These are phyloP conservation scores for Xylariaceae sp. DNA, from an alignment of 2,329 filamentous ascomycete genomes.

Conservation along the genomic window DNA sequence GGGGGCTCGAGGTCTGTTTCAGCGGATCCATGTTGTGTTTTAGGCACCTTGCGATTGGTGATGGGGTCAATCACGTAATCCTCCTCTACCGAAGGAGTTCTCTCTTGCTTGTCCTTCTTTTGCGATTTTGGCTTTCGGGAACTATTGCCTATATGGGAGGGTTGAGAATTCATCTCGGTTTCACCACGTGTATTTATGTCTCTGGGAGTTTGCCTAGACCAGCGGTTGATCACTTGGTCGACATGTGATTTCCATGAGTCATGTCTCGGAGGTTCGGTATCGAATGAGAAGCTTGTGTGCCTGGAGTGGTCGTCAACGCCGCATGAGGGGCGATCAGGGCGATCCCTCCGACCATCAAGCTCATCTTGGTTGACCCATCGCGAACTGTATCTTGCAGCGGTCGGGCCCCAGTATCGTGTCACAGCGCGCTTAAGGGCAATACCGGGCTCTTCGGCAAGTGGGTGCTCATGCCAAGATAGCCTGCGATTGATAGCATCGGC, in stretches of 20 bases:
- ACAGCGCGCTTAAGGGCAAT: conserved; percentile 49
- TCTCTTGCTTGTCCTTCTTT: conserved; percentile 2
- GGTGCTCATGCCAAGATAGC: conserved; percentile 53
- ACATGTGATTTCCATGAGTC: conserved; percentile 27
- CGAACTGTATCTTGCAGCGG: conserved; percentile 34
- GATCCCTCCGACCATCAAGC: conserved; percentile 47
- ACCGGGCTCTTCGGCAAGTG: conserved; percentile 43
- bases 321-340: conserved; percentile 1
- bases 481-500: conserved; percentile 52
- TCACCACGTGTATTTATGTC: background rate
- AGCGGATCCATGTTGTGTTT: conserved; percentile 22
- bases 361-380: conserved; percentile 46
- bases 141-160: background rate
- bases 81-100: conserved; percentile 18
- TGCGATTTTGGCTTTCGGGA: background rate
- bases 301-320: conserved; percentile 44
- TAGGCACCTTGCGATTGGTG: conserved; percentile 59
- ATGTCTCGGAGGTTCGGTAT: conserved; percentile 5
- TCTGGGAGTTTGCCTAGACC: conserved; percentile 16
- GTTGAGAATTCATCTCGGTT: background rate
- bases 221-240: conserved; percentile 23
- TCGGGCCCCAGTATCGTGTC: conserved; percentile 47
- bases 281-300: conserved; percentile 1
- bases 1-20: conserved; percentile 34
- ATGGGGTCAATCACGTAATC: conserved; percentile 63